A percentile compares a stretch with the other conserved stretches of the same genome.
Conservation (phyloP, 169 alveolate species). For the Plasmodium berghei region DNA sequence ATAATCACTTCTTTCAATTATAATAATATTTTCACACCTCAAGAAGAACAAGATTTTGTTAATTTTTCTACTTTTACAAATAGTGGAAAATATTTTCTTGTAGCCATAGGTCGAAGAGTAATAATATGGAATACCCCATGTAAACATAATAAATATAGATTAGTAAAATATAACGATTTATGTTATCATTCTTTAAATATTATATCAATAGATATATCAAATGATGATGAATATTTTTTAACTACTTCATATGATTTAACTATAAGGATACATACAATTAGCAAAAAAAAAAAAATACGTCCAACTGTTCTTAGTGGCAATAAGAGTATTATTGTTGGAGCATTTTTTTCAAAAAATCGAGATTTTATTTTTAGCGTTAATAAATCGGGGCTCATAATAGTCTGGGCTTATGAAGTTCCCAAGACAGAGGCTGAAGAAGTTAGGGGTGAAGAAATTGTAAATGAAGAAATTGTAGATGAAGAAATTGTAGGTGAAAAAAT, state of each 20-base stretch:
- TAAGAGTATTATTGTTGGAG: conserved; percentile 86
- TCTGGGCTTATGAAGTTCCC: conserved; percentile 80
- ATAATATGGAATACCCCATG: conserved; percentile 84
- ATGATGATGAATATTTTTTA: conserved; percentile 79
- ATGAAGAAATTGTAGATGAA: too few species aligned
- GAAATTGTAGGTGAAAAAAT: background rate
- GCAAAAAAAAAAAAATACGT: conserved; percentile 78
- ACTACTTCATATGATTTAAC: conserved; percentile 89
- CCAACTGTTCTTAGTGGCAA: conserved; percentile 87
- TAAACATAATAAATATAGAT: conserved; percentile 78
- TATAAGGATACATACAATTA: conserved; percentile 87
- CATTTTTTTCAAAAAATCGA: conserved; percentile 86
- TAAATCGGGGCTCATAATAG: conserved; percentile 87
- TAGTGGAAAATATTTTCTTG: conserved; percentile 78
- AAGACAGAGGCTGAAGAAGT: conserved; percentile 7
- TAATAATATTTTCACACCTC: conserved; percentile 49
- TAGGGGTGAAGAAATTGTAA: too few species aligned
- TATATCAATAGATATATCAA: conserved; percentile 85
- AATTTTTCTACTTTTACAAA: conserved; percentile 82
- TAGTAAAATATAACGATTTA: conserved; percentile 83
- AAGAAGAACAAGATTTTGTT: conserved; percentile 78
- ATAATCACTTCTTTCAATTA: conserved; percentile 62
- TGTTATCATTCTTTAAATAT: conserved; percentile 86
- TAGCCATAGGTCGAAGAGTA: conserved; percentile 79
- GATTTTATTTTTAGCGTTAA: conserved; percentile 86